Percentiles rank a stretch among this genome's conserved stretches.
Conservation (phyloP, 1,139 yeast genomes). For the Geotrichum candidum region DNA sequence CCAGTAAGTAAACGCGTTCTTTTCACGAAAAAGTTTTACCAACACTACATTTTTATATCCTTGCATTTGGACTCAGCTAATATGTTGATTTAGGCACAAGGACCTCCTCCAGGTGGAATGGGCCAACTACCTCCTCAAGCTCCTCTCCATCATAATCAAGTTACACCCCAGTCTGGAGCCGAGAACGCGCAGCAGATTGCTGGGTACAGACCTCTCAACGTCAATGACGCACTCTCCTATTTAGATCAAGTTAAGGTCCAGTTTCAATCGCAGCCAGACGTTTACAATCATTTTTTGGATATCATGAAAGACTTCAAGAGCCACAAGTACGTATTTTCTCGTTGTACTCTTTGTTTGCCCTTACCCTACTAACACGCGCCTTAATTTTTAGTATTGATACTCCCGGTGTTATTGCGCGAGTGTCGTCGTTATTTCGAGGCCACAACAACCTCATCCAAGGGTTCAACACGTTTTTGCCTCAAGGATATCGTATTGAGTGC, state of each 20-base stretch:
- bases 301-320: constrained; percentile 98
- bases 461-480: constrained; percentile 93
- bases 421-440: constrained; percentile 82
- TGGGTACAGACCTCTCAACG: constrained; percentile 79
- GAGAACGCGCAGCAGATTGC: constrained; percentile 26
- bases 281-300: constrained; percentile 90
- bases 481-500: constrained; percentile 92
- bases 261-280: constrained; percentile 88
- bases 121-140: constrained; percentile 15
- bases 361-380: constrained; percentile 3
- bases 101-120: constrained; percentile 15
- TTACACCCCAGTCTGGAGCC: constrained; percentile 7
- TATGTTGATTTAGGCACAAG: constrained; percentile 6
- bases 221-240: constrained; percentile 91
- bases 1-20: constrained; percentile 3
- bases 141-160: constrained; percentile 12
- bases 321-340: constrained; percentile 50
- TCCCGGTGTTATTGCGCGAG: constrained; percentile 96
- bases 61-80: background rate
- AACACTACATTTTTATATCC: background rate
- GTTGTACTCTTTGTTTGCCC: no score
- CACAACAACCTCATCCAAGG: constrained; percentile 94
- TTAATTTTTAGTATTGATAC: constrained; percentile 64
- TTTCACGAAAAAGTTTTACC: background rate
- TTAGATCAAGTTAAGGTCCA: constrained; percentile 93